Percentiles rank a stretch among this genome's conserved stretches.
Evolutionary conservation across 2,329 filamentous ascomycete genomes (phyloP).

Genomic region (Colletotrichum viniferum): DNA sequence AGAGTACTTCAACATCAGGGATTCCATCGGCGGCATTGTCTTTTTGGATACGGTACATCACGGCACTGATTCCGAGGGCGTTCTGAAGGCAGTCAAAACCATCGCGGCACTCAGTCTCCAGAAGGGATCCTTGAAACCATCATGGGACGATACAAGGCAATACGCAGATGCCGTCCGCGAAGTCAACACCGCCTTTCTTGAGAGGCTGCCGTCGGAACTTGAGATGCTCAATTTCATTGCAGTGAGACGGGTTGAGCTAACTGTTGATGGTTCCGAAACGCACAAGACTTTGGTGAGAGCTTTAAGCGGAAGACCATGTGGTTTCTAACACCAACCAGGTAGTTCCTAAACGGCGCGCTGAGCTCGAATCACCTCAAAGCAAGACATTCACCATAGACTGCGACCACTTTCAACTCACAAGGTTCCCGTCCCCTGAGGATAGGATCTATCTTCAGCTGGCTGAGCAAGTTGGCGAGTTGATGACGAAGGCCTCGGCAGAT

Average conservation of each 20-base stretch:
- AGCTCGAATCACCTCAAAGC: neutral
- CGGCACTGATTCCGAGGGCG: conserved; percentile 22
- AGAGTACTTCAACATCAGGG: conserved; percentile 13
- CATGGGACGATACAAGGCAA: conserved; percentile 23
- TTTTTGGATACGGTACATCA: conserved; percentile 29
- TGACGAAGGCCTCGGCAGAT: neutral
- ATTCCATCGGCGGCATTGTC: conserved; percentile 20
- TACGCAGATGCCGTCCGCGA: conserved; percentile 24
- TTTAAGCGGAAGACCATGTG: no score
- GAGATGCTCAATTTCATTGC: conserved; percentile 4
- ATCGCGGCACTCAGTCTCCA: conserved; percentile 9
- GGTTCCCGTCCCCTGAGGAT: conserved; percentile 21
- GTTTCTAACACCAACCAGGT: neutral
- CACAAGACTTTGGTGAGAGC: neutral
- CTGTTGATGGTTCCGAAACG: neutral
- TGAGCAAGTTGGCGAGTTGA: neutral
- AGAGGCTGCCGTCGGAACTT: neutral
- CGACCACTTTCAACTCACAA: conserved; percentile 22
- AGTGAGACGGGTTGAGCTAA: neutral
- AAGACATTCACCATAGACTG: conserved; percentile 17
- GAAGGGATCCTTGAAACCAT: neutral
- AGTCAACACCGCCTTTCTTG: conserved; percentile 18
- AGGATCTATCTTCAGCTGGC: conserved; percentile 11
- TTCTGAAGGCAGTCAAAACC: conserved; percentile 23
- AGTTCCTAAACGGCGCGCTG: neutral